phyloP scores from a whole-genome alignment of 2,329 filamentous ascomycete species.

The Ophiostoma montium region DNA sequence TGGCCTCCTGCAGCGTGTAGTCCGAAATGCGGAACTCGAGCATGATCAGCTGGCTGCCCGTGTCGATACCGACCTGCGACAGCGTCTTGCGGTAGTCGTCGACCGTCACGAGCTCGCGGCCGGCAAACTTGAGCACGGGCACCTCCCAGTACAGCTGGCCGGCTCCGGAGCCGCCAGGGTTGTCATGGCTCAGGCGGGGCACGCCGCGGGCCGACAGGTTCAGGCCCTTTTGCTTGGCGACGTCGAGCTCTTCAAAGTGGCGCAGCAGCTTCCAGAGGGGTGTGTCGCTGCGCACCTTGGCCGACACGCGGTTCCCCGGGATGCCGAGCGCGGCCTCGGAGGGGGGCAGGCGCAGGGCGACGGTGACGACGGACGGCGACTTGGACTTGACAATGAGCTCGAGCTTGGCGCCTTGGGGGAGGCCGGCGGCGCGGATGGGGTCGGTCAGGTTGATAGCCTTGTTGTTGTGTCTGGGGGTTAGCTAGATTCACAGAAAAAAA shows the following conservation, averaged over 20 bases:
- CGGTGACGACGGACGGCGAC: conserved; percentile 70
- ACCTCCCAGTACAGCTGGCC: conserved; percentile 81
- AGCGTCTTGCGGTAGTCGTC: conserved; percentile 79
- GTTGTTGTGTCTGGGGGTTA: conserved; percentile 52
- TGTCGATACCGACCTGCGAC: conserved; percentile 74
- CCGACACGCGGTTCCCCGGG: conserved; percentile 54
- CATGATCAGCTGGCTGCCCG: conserved; percentile 65
- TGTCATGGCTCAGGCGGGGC: conserved; percentile 38
- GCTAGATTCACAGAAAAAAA: background rate
- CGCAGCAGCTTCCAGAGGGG: conserved; percentile 82
- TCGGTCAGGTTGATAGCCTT: conserved; percentile 76
- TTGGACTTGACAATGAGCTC: conserved; percentile 81
- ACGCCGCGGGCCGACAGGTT: conserved; percentile 77
- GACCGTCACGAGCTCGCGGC: conserved; percentile 62
- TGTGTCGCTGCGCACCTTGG: conserved; percentile 79
- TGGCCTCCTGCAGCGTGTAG: conserved; percentile 70
- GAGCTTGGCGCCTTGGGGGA: conserved; percentile 75
- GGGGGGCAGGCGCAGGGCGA: conserved; percentile 74
- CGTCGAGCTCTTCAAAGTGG: conserved; percentile 69
- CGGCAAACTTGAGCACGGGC: conserved; percentile 73
- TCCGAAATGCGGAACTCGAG: conserved; percentile 64
- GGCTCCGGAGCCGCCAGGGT: conserved; percentile 31
- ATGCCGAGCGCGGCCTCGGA: conserved; percentile 46
- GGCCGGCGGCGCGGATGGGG: conserved; percentile 68
- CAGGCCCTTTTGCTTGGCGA: conserved; percentile 42